A percentile compares a stretch with the other conserved stretches of the same genome.
Conservation (phyloP, 1,284 basidiomycete genomes). For the Boletellus dicymbophilus region DNA sequence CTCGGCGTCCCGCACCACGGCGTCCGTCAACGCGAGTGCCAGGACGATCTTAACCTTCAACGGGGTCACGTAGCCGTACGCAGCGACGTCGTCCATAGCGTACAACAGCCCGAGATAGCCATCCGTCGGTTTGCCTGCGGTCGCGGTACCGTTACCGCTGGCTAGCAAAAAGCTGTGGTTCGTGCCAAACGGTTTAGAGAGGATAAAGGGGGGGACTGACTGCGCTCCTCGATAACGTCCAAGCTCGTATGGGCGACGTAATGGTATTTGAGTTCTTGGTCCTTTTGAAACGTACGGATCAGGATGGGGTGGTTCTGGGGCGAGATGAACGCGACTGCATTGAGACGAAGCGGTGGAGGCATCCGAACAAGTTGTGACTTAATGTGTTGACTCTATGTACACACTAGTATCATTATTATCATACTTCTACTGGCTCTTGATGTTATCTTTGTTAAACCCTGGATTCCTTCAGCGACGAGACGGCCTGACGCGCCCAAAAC, state of each 20-base stretch:
- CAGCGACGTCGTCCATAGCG: constrained; percentile 79
- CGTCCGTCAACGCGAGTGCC: constrained; percentile 73
- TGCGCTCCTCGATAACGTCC: constrained; percentile 76
- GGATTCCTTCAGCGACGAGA: constrained; percentile 13
- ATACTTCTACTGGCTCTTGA: not conserved
- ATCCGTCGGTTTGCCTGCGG: constrained; percentile 65
- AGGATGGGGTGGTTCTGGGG: constrained; percentile 80
- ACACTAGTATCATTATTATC: not conserved
- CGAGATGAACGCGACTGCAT: constrained; percentile 80
- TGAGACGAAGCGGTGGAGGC: constrained; percentile 66
- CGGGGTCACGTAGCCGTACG: constrained; percentile 83
- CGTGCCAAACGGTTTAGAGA: not conserved
- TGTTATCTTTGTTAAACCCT: constrained; percentile 1
- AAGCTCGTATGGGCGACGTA: constrained; percentile 81
- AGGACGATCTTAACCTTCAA: constrained; percentile 80
- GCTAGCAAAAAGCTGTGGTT: not conserved
- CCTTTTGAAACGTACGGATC: constrained; percentile 66
- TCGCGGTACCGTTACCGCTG: constrained; percentile 49
- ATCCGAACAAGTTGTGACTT: constrained; percentile 23
- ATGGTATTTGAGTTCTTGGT: constrained; percentile 78
- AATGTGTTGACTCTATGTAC: not conserved
- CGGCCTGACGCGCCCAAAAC: constrained; percentile 13
- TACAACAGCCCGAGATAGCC: constrained; percentile 80
- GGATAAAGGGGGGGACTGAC: constrained; percentile 24
- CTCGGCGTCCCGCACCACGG: constrained; percentile 75